Base-by-base conservation (phyloP, 2,329 filamentous ascomycete species). In the Cladophialophora bantiana region DNA sequence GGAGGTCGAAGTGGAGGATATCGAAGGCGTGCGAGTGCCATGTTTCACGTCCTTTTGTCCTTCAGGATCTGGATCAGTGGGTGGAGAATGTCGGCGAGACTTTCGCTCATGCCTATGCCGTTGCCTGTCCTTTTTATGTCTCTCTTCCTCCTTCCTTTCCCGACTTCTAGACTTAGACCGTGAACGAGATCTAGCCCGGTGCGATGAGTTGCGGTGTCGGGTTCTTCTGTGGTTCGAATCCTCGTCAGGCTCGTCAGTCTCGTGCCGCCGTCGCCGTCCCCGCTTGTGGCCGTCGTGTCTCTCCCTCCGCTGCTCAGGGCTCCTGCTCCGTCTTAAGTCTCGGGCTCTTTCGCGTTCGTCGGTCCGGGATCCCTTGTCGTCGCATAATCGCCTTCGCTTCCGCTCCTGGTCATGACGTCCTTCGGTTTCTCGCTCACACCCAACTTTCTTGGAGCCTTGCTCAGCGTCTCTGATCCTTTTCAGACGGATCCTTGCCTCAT, bases 401-500 rank as follows among this genome's bases (percentile, higher is more conserved):
- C 65, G 65, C 20, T 66, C 59, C 20, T 55, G 42, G 35, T 72
- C 64, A 18, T 52, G 40, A 10, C 53, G 20, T n/a, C 57, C 18
- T 13, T 48, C 53, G 32, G 61, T 34, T 4, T 42, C 55, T 32
- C 38, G 32, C 69, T 60, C 42, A 69, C 71, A 26, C 73, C 71
- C 52, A 70, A 2, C 71, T 59, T 70, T 72, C 36, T 70, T 70
- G 60, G 68, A 66, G 12, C 71, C 72, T 70, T 68, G 75, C 71
- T 82, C 82, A 35, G 75, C 76, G 64, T 83, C 81, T 69, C 83
- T 81, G 34, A 94, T 79, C 63, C 84, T 82, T 71, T 86, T 85
- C 63, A 96, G 84, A 20, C 92, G 88, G 3, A 88, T 88, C 68
- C 85, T 85, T 0, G 93, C 89, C 71, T 98, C 94, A 56, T 90